Evolutionary conservation across 106 monocot genomes (phyloP).

Genomic region (Agapanthus africanus): DNA sequence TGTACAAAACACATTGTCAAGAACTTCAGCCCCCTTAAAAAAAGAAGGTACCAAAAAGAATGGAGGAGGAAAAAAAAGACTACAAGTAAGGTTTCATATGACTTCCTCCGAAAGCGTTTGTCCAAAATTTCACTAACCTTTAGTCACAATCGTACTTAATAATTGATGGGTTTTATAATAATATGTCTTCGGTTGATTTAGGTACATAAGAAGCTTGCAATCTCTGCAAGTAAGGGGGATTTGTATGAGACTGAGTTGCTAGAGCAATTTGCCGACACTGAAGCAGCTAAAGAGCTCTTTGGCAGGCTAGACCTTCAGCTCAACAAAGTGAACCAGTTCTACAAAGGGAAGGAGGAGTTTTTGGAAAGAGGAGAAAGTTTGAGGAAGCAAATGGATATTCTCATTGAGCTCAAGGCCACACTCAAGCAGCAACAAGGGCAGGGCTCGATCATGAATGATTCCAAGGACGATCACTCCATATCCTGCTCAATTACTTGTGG

Average conservation of each 20-base stretch:
- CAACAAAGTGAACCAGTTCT: conserved; percentile 99
- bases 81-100: too few species aligned
- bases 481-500: conserved; percentile 56
- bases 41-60: too few species aligned
- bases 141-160: too few species aligned
- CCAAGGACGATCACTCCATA: conserved; percentile 55
- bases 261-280: conserved; percentile 55
- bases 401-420: conserved; percentile 55
- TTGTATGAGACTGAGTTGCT: conserved; percentile 85
- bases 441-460: conserved; percentile 15
- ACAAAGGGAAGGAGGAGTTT: conserved; percentile 88
- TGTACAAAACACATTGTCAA: too few species aligned
- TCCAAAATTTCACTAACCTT: too few species aligned
- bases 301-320: conserved; percentile 66
- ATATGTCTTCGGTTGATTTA: conserved; percentile 17
- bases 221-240: conserved; percentile 70
- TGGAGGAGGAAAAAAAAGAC: too few species aligned
- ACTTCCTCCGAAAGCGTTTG: too few species aligned
- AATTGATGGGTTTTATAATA: too few species aligned
- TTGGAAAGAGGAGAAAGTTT: conserved; percentile 74
- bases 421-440: conserved; percentile 46
- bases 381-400: conserved; percentile 86
- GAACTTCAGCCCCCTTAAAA: too few species aligned
- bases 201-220: conserved; percentile 80
- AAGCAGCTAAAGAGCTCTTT: conserved; percentile 76